phyloP scores from a whole-genome alignment of 805 yeast species.

The Saturnispora saitoi region DNA sequence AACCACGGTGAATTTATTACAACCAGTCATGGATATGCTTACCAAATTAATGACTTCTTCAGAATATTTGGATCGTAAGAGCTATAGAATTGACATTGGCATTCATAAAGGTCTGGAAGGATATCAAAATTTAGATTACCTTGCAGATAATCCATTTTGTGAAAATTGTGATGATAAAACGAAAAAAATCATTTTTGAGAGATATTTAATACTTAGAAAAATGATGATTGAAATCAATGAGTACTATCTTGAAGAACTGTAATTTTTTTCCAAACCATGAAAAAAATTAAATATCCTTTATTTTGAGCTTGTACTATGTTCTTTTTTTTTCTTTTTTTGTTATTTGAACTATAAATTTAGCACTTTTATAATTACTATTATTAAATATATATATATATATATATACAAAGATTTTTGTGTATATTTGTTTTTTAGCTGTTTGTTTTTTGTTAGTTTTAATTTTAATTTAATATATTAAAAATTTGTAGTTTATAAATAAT shows the following conservation, averaged over 20 bases:
- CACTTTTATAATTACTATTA: too few species aligned
- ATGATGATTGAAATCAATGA: constrained; percentile 17
- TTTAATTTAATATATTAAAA: too few species aligned
- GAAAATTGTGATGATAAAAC: background rate
- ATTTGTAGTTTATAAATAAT: too few species aligned
- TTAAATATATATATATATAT: too few species aligned
- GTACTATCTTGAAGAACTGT: constrained; percentile 17
- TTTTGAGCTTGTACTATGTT: constrained; percentile 6
- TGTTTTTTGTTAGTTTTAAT: too few species aligned
- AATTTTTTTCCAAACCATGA: background rate
- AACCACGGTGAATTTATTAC: constrained; percentile 19
- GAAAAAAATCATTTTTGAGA: background rate
- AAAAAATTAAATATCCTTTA: background rate
- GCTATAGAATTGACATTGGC: constrained; percentile 14
- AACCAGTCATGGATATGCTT: constrained; percentile 19
- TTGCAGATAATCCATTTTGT: constrained; percentile 10
- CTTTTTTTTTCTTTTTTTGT: background rate
- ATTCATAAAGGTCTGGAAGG: constrained; percentile 21
- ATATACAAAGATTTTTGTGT: too few species aligned
- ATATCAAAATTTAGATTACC: constrained; percentile 14
- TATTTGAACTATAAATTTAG: too few species aligned
- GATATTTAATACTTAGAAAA: background rate
- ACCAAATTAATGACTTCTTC: constrained; percentile 24
- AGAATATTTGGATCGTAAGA: constrained; percentile 23
- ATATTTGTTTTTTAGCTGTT: too few species aligned